Conservation (phyloP, 2,329 filamentous ascomycete species). For the Helminthosporium solani region DNA sequence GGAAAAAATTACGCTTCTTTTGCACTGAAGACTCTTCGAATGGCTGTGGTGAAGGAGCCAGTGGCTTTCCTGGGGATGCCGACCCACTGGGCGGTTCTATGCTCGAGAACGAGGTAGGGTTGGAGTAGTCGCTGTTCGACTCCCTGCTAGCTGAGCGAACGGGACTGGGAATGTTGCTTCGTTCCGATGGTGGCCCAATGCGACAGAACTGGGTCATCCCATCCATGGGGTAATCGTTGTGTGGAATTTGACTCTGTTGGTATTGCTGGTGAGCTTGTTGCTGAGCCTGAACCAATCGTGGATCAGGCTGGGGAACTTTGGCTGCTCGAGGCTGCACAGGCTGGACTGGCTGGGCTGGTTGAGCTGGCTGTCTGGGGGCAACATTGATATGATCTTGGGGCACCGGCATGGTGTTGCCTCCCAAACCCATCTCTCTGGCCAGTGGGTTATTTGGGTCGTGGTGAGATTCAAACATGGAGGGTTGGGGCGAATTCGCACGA, state of each 20-base stretch:
- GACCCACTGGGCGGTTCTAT: slow-evolving; percentile 75
- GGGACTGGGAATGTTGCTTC: slow-evolving; percentile 66
- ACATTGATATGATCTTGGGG: slow-evolving; percentile 25
- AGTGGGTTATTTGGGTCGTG: slow-evolving; percentile 79
- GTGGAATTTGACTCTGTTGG: slow-evolving; percentile 66
- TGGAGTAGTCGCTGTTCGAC: slow-evolving; percentile 87
- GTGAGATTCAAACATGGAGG: slow-evolving; percentile 88
- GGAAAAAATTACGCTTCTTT: slow-evolving; percentile 85
- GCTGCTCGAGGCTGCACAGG: slow-evolving; percentile 14
- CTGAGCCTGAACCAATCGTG: slow-evolving; percentile 38
- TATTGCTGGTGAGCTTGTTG: slow-evolving; percentile 42
- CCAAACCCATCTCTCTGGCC: slow-evolving; percentile 66
- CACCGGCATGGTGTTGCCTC: slow-evolving; percentile 33
- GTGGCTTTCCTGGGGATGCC: slow-evolving; percentile 69
- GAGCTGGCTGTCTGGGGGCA: slow-evolving; percentile 15
- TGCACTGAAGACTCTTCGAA: slow-evolving; percentile 53
- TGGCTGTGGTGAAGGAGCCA: slow-evolving; percentile 27
- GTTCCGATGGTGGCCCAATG: slow-evolving; percentile 69
- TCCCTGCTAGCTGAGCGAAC: slow-evolving; percentile 80
- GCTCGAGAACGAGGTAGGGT: slow-evolving; percentile 85
- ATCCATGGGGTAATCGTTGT: slow-evolving; percentile 91
- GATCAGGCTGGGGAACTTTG: slow-evolving; percentile 35
- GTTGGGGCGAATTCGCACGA: slow-evolving; percentile 92
- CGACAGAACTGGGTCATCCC: slow-evolving; percentile 98
- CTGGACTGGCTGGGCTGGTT: slow-evolving; percentile 17